Base-by-base conservation (phyloP, 2,329 filamentous ascomycete species). In the Aspergillus ruber region DNA sequence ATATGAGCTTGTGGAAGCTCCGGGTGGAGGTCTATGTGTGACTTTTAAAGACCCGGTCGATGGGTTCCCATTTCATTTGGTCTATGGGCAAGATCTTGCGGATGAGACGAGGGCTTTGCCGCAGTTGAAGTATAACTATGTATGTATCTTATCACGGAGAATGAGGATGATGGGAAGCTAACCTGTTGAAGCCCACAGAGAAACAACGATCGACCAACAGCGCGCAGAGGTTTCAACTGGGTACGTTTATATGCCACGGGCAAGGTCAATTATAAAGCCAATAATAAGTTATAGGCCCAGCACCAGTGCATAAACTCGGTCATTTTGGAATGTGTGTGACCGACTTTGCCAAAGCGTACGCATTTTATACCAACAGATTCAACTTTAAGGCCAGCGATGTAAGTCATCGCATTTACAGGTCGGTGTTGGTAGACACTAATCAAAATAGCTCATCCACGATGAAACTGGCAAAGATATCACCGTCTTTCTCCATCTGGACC, bases 401-500 rank as follows among this genome's bases (percentile, higher is more conserved):
- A 15, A 41, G 47, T 41, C 10, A 12, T 21, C 4, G 3, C n/a
- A 35, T 7, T 10, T n/a, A 20, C 6, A 20, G 18, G 6, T 8
- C 39, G 9, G 7, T 2, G 18, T 29, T 3, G 13, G 8, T 3
- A 17, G 2, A 25, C 6, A 10, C 20, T 42, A 6, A 27, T 20
- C 6, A 4, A 3, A 25, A 13, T 18, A 50, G 49, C 41, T 51
- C 18, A 43, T 51, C 5, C 48, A 51, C 18, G 47, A 49, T 18
- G 10, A 10, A 7, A 42, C 35, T 8, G 47, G 49, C 18, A 56
- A 50, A n/a, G 69, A 75, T 43, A 67, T 75, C 6, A 70, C 72
- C 0, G 64, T 69, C 4, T 82, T 83, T 54, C 53, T 73, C 7
- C 79, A 81, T 54, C 65, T 83, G n/a, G 79, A 81, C 53, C 66